Conservation (phyloP, 23 red algal species). For the Gracilaria domingensis region DNA sequence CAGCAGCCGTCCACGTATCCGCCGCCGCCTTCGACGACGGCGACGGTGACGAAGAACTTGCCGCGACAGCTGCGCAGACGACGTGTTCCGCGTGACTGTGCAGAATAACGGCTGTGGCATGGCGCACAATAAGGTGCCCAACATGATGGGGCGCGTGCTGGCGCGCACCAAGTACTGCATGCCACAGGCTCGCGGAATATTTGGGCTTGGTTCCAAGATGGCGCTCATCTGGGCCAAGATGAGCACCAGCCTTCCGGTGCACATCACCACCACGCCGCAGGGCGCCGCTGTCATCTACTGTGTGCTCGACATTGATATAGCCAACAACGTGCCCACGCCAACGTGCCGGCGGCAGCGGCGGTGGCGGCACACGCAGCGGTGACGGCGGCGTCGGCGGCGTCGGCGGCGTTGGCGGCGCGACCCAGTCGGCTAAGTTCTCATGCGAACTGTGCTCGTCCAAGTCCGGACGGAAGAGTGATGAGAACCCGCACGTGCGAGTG, state of each 20-base stretch:
- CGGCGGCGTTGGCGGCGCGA: background rate
- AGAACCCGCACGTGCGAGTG: slow-evolving; percentile 66
- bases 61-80: slow-evolving; percentile 6
- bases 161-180: slow-evolving; percentile 92
- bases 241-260: slow-evolving; percentile 82
- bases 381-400: background rate
- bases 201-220: slow-evolving; percentile 97
- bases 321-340: slow-evolving; percentile 68
- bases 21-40: too few species aligned
- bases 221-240: too few species aligned
- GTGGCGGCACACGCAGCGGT: background rate
- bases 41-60: background rate
- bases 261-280: slow-evolving; percentile 57
- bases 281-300: slow-evolving; percentile 54
- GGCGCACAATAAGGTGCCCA: slow-evolving; percentile 81
- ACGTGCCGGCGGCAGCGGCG: background rate
- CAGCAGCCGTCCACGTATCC: too few species aligned
- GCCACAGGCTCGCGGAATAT: slow-evolving; percentile 88
- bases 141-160: slow-evolving; percentile 89
- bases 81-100: slow-evolving; percentile 81
- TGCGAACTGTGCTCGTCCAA: slow-evolving; percentile 41
- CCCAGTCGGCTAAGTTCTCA: background rate
- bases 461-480: slow-evolving; percentile 63
- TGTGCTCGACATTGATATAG: slow-evolving; percentile 92
- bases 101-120: slow-evolving; percentile 89